phyloP scores from a whole-genome alignment of 164 flowering plant species.

The Protea cynaroides region DNA sequence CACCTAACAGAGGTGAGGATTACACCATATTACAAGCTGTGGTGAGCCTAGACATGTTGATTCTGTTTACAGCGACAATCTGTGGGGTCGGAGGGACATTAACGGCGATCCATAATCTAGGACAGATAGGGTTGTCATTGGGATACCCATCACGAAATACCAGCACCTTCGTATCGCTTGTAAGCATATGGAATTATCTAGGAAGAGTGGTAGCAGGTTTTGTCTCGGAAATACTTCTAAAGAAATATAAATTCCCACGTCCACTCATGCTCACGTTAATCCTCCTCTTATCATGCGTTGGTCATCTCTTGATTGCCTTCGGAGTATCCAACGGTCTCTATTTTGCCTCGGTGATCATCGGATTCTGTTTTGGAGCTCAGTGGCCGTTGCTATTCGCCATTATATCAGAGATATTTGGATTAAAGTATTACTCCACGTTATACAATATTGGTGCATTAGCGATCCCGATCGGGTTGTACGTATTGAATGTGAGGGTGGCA shows the following conservation, averaged over 20 bases:
- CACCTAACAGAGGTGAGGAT: constrained; percentile 60
- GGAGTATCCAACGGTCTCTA: constrained; percentile 38
- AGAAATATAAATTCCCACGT: constrained; percentile 45
- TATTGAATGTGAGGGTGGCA: constrained; percentile 44
- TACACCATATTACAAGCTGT: constrained; percentile 60
- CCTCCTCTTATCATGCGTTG: constrained; percentile 39
- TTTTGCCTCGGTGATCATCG: constrained; percentile 46
- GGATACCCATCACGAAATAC: constrained; percentile 32
- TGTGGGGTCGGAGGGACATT: constrained; percentile 57
- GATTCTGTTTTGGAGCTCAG: constrained; percentile 56
- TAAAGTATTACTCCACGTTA: constrained; percentile 56
- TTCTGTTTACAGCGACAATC: constrained; percentile 40
- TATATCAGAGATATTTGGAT: constrained; percentile 62
- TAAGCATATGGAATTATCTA: constrained; percentile 59
- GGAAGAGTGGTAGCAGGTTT: constrained; percentile 51
- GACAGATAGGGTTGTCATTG: constrained; percentile 55
- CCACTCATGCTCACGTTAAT: constrained; percentile 42
- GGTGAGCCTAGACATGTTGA: constrained; percentile 51
- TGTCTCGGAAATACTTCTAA: constrained; percentile 37
- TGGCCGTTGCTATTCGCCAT: constrained; percentile 49
- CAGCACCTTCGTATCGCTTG: constrained; percentile 53
- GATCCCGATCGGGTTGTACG: constrained; percentile 50
- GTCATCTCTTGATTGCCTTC: constrained; percentile 58
- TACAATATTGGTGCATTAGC: constrained; percentile 50
- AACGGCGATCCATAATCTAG: constrained; percentile 58